Evolutionary conservation across 371 early-diverging fungal genomes (phyloP).

Genomic region (Choanephora cucurbitarum): DNA sequence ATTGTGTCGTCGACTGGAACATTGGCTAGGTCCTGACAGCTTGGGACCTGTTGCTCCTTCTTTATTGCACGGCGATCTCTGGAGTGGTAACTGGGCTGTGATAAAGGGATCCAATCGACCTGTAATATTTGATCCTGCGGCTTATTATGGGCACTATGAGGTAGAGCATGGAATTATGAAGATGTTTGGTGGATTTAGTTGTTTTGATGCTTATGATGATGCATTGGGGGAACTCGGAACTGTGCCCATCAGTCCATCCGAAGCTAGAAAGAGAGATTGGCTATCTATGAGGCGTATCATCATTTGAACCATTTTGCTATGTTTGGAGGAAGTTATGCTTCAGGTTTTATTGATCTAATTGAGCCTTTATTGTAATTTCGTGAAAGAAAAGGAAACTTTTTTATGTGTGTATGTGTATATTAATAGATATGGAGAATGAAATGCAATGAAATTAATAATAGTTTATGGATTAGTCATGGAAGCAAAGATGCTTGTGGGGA

Average conservation of each 20-base stretch:
- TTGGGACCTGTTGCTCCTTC: conserved; percentile 17
- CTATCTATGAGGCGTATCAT: conserved; percentile 37
- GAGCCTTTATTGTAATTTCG: conserved; percentile 18
- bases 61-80: conserved; percentile 39
- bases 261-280: conserved; percentile 18
- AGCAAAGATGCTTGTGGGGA: conserved; percentile 22
- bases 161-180: conserved; percentile 41
- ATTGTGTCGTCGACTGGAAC: conserved; percentile 13
- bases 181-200: conserved; percentile 37
- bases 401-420: too few relatives aligned
- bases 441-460: too few relatives aligned
- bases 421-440: too few relatives aligned
- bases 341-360: conserved; percentile 24
- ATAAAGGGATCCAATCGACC: conserved; percentile 9
- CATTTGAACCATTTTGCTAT: conserved; percentile 42
- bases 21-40: conserved; percentile 16
- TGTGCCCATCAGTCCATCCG: background rate
- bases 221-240: background rate
- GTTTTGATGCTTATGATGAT: conserved; percentile 20
- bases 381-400: too few relatives aligned
- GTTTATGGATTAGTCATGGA: background rate
- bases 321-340: conserved; percentile 36
- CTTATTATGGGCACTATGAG: conserved; percentile 38
- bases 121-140: conserved; percentile 38
- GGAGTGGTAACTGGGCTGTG: conserved; percentile 39